phyloP scores from a whole-genome alignment of 371 early-diverging fungal species.

The Sporodiniella umbellata region DNA sequence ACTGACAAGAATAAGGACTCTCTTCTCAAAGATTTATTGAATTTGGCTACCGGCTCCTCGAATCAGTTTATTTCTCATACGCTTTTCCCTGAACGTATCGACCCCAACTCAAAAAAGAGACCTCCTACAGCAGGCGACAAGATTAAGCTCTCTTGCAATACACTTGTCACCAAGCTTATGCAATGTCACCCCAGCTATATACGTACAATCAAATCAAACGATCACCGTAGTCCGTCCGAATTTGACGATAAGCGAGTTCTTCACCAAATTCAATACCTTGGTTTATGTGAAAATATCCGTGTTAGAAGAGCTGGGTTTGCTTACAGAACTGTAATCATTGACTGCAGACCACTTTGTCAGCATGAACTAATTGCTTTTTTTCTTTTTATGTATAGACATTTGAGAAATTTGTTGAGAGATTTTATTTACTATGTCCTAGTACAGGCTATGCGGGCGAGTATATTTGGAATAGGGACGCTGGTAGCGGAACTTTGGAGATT shows the following conservation, averaged over 20 bases:
- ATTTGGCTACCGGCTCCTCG: slow-evolving; percentile 70
- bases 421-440: slow-evolving; percentile 73
- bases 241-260: slow-evolving; percentile 90
- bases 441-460: slow-evolving; percentile 86
- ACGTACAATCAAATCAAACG: slow-evolving; percentile 98
- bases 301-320: slow-evolving; percentile 97
- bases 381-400: slow-evolving; percentile 38
- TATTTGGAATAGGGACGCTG: slow-evolving; percentile 85
- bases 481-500: slow-evolving; percentile 68
- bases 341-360: neutral
- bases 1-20: slow-evolving; percentile 99
- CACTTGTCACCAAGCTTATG: slow-evolving; percentile 90
- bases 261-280: slow-evolving; percentile 96
- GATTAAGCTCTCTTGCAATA: slow-evolving; percentile 73
- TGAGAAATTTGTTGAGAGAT: slow-evolving; percentile 53
- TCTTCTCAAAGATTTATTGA: slow-evolving; percentile 84
- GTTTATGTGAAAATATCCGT: slow-evolving; percentile 96
- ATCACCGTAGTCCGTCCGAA: slow-evolving; percentile 83
- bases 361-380: too few species aligned
- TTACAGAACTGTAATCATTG: slow-evolving; percentile 66
- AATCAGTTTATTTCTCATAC: slow-evolving; percentile 64
- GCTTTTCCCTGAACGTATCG: slow-evolving; percentile 87
- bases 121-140: slow-evolving; percentile 82
- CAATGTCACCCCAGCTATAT: slow-evolving; percentile 97
- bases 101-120: slow-evolving; percentile 85